Evolutionary conservation across 1,284 basidiomycete genomes (phyloP).

Genomic region (Somion occarium): DNA sequence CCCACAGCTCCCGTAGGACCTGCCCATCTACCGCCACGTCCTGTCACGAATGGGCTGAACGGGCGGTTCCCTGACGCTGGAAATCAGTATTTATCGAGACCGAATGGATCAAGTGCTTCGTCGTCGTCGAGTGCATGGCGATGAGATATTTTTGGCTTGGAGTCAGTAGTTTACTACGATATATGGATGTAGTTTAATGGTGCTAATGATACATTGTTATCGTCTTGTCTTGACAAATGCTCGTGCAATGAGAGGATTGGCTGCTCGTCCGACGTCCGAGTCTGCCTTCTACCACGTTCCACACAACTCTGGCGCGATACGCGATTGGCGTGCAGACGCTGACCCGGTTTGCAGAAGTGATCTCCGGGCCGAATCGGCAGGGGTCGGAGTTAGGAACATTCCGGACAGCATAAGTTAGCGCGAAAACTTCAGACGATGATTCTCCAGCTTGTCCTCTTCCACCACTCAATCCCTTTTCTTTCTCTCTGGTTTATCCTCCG

Average conservation of each 20-base stretch:
- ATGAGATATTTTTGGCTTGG: no score
- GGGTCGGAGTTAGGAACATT: constrained; percentile 32
- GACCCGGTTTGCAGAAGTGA: neutral
- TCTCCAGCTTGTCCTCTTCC: constrained; percentile 35
- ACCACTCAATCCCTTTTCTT: constrained; percentile 44
- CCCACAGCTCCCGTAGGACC: constrained; percentile 2
- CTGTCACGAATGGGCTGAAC: neutral
- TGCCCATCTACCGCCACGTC: constrained; percentile 9
- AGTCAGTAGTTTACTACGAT: neutral
- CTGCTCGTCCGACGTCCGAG: neutral
- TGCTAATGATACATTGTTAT: neutral
- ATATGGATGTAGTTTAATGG: neutral
- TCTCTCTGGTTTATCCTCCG: constrained; percentile 29
- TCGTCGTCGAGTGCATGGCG: constrained; percentile 4
- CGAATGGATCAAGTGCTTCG: constrained; percentile 4
- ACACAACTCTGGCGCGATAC: neutral
- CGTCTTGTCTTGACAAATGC: neutral
- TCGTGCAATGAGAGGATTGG: neutral
- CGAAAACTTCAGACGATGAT: constrained; percentile 28
- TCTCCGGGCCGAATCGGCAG: constrained; percentile 21
- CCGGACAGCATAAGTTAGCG: constrained; percentile 36
- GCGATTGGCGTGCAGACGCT: neutral
- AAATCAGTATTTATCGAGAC: neutral
- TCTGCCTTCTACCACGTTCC: no score
- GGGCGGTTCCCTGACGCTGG: constrained; percentile 1